phyloP scores from a whole-genome alignment of 139 green algal species.

The Volvox africanus region DNA sequence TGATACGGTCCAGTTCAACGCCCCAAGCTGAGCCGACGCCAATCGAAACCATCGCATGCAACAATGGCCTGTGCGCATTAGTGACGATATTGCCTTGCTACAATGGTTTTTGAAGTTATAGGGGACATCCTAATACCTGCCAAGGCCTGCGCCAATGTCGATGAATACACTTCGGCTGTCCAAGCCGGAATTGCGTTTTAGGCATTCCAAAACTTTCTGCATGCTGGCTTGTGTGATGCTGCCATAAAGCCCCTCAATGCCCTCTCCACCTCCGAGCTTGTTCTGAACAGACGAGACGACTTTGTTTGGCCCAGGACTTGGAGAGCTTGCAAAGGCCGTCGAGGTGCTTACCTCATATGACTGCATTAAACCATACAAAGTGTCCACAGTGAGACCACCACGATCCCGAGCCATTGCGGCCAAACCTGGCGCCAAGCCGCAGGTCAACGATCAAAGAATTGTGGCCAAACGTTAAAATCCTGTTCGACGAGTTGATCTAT shows the following conservation, averaged over 20 bases:
- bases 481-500: too few relatives aligned
- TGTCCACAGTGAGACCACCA: slow-evolving; percentile 10
- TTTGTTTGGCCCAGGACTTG: not conserved
- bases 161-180: slow-evolving; percentile 74
- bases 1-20: slow-evolving; percentile 88
- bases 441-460: not conserved
- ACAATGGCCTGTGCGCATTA: slow-evolving; percentile 70
- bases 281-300: slow-evolving; percentile 65
- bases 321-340: too few relatives aligned
- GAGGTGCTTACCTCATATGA: slow-evolving; percentile 28
- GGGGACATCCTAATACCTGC: slow-evolving; percentile 66
- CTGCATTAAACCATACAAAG: slow-evolving; percentile 41
- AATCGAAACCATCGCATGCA: slow-evolving; percentile 82
- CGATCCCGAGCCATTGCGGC: not conserved
- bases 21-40: slow-evolving; percentile 66
- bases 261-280: slow-evolving; percentile 91
- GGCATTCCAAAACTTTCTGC: slow-evolving; percentile 78
- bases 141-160: slow-evolving; percentile 91
- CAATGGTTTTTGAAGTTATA: not conserved
- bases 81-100: not conserved
- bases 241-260: slow-evolving; percentile 93
- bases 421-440: not conserved
- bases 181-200: slow-evolving; percentile 78
- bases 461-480: not conserved
- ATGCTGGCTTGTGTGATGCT: slow-evolving; percentile 84